Evolutionary conservation across 192 early-diverging fungal species (phyloP).

Genomic region (Pilobolus umbonatus): DNA sequence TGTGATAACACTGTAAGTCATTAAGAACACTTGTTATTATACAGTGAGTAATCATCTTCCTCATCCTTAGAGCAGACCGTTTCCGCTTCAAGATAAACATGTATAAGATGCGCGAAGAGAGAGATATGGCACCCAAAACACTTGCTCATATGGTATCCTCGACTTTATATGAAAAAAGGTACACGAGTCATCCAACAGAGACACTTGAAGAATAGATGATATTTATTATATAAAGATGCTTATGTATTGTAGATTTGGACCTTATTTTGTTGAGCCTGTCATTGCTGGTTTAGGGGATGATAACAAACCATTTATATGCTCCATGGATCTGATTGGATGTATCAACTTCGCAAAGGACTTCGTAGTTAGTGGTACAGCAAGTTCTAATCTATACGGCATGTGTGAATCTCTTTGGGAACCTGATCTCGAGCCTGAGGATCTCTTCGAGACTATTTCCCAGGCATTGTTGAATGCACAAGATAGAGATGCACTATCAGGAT

Average conservation of each 20-base stretch:
- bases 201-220: neutral
- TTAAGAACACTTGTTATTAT: neutral
- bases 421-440: constrained; percentile 92
- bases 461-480: constrained; percentile 91
- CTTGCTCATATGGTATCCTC: constrained; percentile 92
- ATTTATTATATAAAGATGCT: neutral
- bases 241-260: constrained; percentile 82
- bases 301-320: constrained; percentile 86
- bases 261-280: constrained; percentile 93
- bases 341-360: constrained; percentile 91
- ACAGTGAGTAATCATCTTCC: neutral
- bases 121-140: constrained; percentile 91
- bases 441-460: constrained; percentile 97
- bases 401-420: constrained; percentile 98
- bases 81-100: constrained; percentile 94
- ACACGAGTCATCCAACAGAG: neutral
- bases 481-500: constrained; percentile 90
- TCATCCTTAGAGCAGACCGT: constrained; percentile 59
- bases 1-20: constrained; percentile 85
- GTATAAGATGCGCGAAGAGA: constrained; percentile 94
- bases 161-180: constrained; percentile 91
- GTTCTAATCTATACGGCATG: constrained; percentile 87
- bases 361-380: constrained; percentile 89
- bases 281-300: constrained; percentile 93
- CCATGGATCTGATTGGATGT: constrained; percentile 95